Percentiles rank a stretch among this genome's conserved stretches.
Conservation (phyloP, 1,139 yeast species). For the Pneumocystis wakefieldiae region DNA sequence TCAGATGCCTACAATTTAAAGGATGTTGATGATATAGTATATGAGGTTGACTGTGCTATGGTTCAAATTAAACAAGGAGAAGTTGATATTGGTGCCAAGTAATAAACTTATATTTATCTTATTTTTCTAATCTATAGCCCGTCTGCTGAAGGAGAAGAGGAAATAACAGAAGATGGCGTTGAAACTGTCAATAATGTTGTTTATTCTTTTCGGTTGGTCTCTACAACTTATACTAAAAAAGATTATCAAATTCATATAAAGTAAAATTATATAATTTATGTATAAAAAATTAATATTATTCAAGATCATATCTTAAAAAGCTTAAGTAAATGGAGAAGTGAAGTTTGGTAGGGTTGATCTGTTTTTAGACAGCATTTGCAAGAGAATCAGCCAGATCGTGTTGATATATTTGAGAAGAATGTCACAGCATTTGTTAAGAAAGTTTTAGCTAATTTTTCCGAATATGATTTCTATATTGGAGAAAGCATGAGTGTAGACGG, state of each 20-base stretch:
- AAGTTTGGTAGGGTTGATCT: conserved; percentile 26
- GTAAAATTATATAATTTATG: neutral
- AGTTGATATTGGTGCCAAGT: conserved; percentile 47
- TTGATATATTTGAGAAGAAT: conserved; percentile 87
- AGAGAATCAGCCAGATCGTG: conserved; percentile 74
- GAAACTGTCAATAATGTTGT: conserved; percentile 95
- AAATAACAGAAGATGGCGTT: conserved; percentile 67
- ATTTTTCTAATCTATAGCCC: conserved; percentile 73
- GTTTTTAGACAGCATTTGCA: conserved; percentile 57
- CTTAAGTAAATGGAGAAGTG: conserved; percentile 5
- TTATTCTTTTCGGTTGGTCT: conserved; percentile 95
- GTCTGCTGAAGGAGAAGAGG: conserved; percentile 88
- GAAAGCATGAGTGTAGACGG: conserved; percentile 98
- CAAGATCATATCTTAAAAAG: conserved; percentile 86
- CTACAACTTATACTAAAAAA: conserved; percentile 92
- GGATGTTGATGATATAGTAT: conserved; percentile 76
- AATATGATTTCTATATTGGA: conserved; percentile 99
- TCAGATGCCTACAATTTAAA: conserved; percentile 91
- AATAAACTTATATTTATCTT: neutral
- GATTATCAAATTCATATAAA: conserved; percentile 37
- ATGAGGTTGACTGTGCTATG: conserved; percentile 94
- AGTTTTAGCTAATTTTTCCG: conserved; percentile 84
- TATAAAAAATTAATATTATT: conserved; percentile 7
- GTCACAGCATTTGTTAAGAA: conserved; percentile 92
- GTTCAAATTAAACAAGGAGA: conserved; percentile 70